A percentile compares a stretch with the other conserved stretches of the same genome.
These are phyloP conservation scores for Collybia sordida DNA, from an alignment of 768 basidiomycete genomes.

Conservation along the genomic window DNA sequence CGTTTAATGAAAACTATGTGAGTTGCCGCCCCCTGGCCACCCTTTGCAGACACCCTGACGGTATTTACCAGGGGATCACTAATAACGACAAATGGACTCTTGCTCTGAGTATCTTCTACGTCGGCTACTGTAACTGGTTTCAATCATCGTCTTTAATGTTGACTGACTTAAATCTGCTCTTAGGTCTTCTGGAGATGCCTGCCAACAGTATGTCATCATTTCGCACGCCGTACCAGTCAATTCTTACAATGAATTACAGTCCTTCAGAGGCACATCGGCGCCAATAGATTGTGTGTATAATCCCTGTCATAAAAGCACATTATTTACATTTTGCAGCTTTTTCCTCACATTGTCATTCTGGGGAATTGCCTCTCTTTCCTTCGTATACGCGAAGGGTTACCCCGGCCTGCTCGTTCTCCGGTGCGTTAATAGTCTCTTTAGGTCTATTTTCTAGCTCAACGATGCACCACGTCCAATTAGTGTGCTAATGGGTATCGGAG, in stretches of 20 bases:
- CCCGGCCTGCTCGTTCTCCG: constrained; percentile 45
- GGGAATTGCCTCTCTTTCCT: constrained; percentile 52
- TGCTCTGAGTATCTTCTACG: constrained; percentile 58
- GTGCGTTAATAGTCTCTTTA: constrained; percentile 20
- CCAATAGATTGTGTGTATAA: constrained; percentile 49
- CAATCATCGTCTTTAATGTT: neutral
- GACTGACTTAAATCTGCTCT: neutral
- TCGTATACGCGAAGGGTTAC: constrained; percentile 57
- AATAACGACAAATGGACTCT: constrained; percentile 57
- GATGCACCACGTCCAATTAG: constrained; percentile 20
- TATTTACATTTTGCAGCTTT: constrained; percentile 35
- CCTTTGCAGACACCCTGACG: neutral
- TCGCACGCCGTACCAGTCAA: neutral
- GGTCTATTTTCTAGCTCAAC: neutral
- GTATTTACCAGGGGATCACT: constrained; percentile 41
- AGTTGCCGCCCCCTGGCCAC: constrained; percentile 9
- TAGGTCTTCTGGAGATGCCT: constrained; percentile 53
- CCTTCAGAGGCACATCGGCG: constrained; percentile 55
- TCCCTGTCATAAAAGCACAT: neutral
- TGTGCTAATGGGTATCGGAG: constrained; percentile 59
- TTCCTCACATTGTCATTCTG: constrained; percentile 53
- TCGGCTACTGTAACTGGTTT: constrained; percentile 46
- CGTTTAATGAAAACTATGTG: constrained; percentile 55
- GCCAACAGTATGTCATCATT: constrained; percentile 42
- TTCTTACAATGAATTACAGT: constrained; percentile 27